phyloP scores from a whole-genome alignment of 2,329 filamentous ascomycete species.

The Sporothrix schenckii region DNA sequence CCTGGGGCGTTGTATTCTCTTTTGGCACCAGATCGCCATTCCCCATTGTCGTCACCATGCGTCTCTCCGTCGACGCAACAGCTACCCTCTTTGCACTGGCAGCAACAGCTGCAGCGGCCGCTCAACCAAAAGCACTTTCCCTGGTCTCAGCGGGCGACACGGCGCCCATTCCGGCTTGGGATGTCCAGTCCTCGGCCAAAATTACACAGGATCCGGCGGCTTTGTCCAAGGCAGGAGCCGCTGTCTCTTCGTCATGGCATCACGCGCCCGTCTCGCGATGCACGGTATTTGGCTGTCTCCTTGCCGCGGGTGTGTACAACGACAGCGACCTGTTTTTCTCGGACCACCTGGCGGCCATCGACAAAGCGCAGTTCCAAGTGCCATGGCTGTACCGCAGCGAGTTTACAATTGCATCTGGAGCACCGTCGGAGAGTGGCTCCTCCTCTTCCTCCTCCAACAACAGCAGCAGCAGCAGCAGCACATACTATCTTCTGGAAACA shows the following conservation, averaged over 20 bases:
- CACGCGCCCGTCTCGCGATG: slow-evolving; percentile 51
- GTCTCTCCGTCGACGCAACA: neutral
- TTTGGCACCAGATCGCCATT: too few species aligned
- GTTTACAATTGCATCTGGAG: slow-evolving; percentile 46
- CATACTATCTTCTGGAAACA: slow-evolving; percentile 57
- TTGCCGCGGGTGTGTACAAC: slow-evolving; percentile 56
- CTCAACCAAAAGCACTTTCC: neutral
- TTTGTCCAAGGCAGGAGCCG: slow-evolving; percentile 45
- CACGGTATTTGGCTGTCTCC: slow-evolving; percentile 61
- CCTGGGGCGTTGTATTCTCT: too few species aligned
- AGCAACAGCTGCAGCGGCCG: neutral
- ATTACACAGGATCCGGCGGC: slow-evolving; percentile 43
- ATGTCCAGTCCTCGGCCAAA: slow-evolving; percentile 51
- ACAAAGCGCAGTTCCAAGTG: slow-evolving; percentile 52
- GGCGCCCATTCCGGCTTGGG: slow-evolving; percentile 50
- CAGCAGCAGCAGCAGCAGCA: neutral
- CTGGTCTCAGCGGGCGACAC: slow-evolving; percentile 37
- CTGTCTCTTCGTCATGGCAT: slow-evolving; percentile 51
- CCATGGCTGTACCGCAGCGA: slow-evolving; percentile 64
- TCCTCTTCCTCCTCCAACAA: neutral
- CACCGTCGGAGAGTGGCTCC: neutral
- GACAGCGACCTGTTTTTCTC: slow-evolving; percentile 61
- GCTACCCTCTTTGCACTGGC: neutral
- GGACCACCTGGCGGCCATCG: slow-evolving; percentile 48
- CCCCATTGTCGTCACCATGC: neutral